Conservation (phyloP, 2,329 filamentous ascomycete genomes). For the Botrytis medusae region DNA sequence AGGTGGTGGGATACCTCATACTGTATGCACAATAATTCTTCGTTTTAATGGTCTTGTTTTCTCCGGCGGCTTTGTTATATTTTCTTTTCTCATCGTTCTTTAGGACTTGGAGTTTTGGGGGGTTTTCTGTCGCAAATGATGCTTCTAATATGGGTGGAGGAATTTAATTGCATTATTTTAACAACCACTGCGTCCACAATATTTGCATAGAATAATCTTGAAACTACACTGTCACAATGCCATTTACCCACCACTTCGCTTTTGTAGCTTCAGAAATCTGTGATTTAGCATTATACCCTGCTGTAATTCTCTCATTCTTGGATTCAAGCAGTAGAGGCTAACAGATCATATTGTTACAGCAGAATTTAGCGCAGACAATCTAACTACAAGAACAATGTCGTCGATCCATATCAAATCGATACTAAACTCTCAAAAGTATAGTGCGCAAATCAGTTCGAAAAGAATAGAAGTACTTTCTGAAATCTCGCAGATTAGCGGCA, state of each 20-base stretch:
- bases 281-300: background rate
- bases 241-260: rapidly evolving
- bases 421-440: too few relatives aligned
- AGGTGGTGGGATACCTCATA: background rate
- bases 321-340: rapidly evolving
- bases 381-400: too few relatives aligned
- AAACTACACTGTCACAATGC: background rate
- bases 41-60: background rate
- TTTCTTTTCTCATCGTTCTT: background rate
- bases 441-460: too few relatives aligned
- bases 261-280: background rate
- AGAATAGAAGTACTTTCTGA: too few relatives aligned
- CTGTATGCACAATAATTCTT: background rate
- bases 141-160: background rate
- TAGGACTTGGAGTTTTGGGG: background rate
- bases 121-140: background rate
- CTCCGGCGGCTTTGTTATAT: background rate
- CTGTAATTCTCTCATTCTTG: rapidly evolving
- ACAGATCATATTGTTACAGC: background rate
- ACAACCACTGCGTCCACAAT: background rate
- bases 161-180: background rate
- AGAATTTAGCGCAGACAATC: rapidly evolving
- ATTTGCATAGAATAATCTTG: background rate
- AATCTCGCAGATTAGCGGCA: too few relatives aligned
- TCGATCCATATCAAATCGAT: background rate